Conservation (phyloP, 768 basidiomycete species). For the Mycena albidolilacea region DNA sequence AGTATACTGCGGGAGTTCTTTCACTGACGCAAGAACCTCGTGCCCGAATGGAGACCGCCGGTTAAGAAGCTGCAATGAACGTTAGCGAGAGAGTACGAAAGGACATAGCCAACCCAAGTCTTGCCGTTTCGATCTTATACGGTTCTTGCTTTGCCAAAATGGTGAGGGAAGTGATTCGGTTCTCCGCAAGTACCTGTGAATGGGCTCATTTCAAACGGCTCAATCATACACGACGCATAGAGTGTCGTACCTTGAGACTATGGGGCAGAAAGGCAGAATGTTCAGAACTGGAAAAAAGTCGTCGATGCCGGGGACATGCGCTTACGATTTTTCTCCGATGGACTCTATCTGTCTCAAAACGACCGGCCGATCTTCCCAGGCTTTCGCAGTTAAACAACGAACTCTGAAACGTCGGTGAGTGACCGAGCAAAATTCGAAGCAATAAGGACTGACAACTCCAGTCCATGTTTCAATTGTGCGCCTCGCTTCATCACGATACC, state of each 20-base stretch:
- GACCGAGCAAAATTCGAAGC: background rate
- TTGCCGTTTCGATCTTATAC: conserved; percentile 74
- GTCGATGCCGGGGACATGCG: conserved; percentile 17
- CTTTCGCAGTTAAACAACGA: conserved; percentile 84
- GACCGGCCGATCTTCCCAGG: conserved; percentile 92
- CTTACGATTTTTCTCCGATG: conserved; percentile 95
- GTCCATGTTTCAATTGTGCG: conserved; percentile 75
- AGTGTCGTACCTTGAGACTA: conserved; percentile 52
- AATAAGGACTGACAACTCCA: conserved; percentile 77
- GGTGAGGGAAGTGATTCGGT: conserved; percentile 77
- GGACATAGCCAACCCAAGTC: conserved; percentile 15
- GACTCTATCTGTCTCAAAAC: conserved; percentile 90
- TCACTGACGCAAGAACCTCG: conserved; percentile 72
- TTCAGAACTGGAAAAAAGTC: background rate
- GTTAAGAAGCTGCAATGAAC: conserved; percentile 72
- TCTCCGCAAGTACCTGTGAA: conserved; percentile 78
- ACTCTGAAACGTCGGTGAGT: conserved; percentile 58
- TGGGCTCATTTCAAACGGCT: background rate
- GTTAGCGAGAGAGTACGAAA: conserved; percentile 22
- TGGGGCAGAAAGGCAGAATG: background rate
- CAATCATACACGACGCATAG: background rate
- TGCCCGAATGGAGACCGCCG: conserved; percentile 82
- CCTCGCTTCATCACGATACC: conserved; percentile 78
- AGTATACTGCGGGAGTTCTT: conserved; percentile 77
- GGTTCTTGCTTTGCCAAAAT: conserved; percentile 70